Evolutionary conservation across 495 filamentous ascomycete genomes (phyloP).

Genomic region (Rhypophila decipiens): DNA sequence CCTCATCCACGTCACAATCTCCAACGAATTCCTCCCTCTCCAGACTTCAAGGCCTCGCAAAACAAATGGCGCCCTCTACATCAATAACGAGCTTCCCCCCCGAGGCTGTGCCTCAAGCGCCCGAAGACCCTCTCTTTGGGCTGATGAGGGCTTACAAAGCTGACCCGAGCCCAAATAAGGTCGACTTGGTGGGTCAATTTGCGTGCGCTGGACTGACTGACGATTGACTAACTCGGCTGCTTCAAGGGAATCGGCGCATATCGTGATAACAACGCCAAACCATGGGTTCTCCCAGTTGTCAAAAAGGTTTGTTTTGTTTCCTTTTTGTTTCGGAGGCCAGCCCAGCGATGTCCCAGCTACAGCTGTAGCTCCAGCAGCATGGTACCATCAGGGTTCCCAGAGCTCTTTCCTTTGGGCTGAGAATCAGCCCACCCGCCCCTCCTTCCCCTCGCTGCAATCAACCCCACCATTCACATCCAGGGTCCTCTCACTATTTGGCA

Average conservation of each 20-base stretch:
- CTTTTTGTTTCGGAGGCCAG: background rate
- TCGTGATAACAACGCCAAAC: constrained; percentile 89
- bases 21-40: constrained; percentile 18
- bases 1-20: constrained; percentile 13
- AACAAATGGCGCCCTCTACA: constrained; percentile 29
- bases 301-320: constrained; percentile 63
- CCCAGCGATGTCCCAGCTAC: background rate
- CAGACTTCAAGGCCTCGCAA: constrained; percentile 42
- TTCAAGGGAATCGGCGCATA: constrained; percentile 85
- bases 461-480: background rate
- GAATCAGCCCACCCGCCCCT: background rate
- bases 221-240: background rate
- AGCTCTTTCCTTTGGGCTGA: background rate
- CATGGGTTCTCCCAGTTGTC: constrained; percentile 96
- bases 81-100: constrained; percentile 65
- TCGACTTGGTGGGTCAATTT: constrained; percentile 58
- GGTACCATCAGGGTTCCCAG: background rate
- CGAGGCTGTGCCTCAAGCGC: constrained; percentile 78
- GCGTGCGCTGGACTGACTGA: background rate
- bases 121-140: constrained; percentile 93
- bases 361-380: background rate
- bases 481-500: background rate
- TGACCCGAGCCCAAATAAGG: constrained; percentile 78
- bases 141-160: constrained; percentile 82
- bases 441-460: background rate